A percentile compares a stretch with the other conserved stretches of the same genome.
Conservation (phyloP, 163 green algal genomes). For the Smithsoniella earleae region DNA sequence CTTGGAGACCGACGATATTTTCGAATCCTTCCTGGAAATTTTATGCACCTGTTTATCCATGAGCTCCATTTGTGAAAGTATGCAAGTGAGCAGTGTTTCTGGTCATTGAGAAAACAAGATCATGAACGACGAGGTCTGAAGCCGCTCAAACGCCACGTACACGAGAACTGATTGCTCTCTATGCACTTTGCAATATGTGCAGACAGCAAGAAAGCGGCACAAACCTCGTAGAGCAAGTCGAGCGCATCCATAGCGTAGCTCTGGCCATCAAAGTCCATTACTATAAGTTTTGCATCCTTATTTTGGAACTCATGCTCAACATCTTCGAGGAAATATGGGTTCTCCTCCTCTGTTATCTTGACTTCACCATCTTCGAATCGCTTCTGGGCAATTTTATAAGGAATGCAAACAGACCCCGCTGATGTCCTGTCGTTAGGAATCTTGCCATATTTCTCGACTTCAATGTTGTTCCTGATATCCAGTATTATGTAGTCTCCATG, state of each 20-base stretch:
- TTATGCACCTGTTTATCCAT: too few relatives aligned
- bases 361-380: slow-evolving; percentile 17
- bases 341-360: slow-evolving; percentile 19
- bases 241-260: slow-evolving; percentile 2
- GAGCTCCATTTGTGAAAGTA: too few relatives aligned
- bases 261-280: slow-evolving; percentile 28
- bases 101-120: too few relatives aligned
- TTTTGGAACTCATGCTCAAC: slow-evolving; percentile 11
- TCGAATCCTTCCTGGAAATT: slow-evolving; percentile 70
- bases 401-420: slow-evolving; percentile 11
- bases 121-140: too few relatives aligned
- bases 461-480: slow-evolving; percentile 14
- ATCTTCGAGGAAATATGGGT: slow-evolving; percentile 30
- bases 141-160: neutral
- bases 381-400: slow-evolving; percentile 1
- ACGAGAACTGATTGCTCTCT: too few relatives aligned
- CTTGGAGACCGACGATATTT: slow-evolving; percentile 66
- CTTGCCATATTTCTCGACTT: slow-evolving; percentile 27
- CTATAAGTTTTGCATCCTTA: neutral
- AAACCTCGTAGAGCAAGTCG: slow-evolving; percentile 12
- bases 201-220: too few relatives aligned
- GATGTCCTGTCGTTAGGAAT: slow-evolving; percentile 23
- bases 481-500: slow-evolving; percentile 22
- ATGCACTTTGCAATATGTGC: too few relatives aligned
- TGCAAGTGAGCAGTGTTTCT: too few relatives aligned